Evolutionary conservation across 352 stramenopile genomes (phyloP).

Genomic region (Pythium folliculosum): DNA sequence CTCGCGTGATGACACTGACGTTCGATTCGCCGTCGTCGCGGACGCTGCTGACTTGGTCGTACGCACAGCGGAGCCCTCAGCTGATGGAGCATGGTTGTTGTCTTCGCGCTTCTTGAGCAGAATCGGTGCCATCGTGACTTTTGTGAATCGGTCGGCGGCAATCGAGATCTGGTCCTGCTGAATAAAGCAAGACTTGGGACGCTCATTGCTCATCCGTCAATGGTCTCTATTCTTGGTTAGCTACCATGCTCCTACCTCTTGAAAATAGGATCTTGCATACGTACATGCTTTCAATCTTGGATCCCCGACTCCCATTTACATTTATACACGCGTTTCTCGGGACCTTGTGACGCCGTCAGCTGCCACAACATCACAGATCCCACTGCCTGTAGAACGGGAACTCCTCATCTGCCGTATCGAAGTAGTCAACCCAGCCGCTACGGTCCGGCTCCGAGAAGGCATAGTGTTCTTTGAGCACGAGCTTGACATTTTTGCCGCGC

Average conservation of each 20-base stretch:
- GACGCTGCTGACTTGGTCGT: slow-evolving; percentile 6
- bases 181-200: too few species aligned
- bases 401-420: slow-evolving; percentile 70
- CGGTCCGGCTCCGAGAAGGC: slow-evolving; percentile 69
- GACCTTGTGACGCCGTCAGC: not conserved
- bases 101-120: slow-evolving; percentile 32
- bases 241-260: not conserved
- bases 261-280: not conserved
- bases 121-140: slow-evolving; percentile 28
- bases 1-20: slow-evolving; percentile 3
- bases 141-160: not conserved
- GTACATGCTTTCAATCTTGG: not conserved
- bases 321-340: slow-evolving; percentile 3
- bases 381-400: slow-evolving; percentile 78
- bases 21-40: not conserved
- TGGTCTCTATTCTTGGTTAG: slow-evolving; percentile 3
- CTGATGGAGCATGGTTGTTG: slow-evolving; percentile 15
- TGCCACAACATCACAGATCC: slow-evolving; percentile 44
- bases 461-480: slow-evolving; percentile 71
- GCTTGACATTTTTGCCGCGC: slow-evolving; percentile 57
- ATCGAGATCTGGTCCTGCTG: not conserved
- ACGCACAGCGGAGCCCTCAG: not conserved
- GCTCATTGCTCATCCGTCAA: not conserved
- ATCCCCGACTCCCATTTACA: not conserved
- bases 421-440: slow-evolving; percentile 66